Evolutionary conservation across 257 asterid species (phyloP).

Genomic region (Echium plantagineum): DNA sequence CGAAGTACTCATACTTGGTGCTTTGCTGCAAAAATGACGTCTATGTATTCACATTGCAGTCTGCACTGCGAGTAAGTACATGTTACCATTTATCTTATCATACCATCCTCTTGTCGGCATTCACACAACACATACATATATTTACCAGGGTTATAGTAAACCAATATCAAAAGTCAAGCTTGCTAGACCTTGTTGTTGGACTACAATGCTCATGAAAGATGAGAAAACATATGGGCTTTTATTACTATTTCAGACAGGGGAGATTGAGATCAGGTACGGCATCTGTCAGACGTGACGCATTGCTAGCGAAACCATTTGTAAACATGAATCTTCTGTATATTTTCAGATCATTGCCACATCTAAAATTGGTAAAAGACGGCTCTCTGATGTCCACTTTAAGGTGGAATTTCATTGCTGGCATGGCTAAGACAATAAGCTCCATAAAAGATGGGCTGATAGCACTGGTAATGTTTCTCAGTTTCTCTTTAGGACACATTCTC

Average conservation of each 20-base stretch:
- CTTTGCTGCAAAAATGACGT: conserved; percentile 62
- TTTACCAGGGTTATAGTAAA: conserved; percentile 57
- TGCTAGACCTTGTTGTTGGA: conserved; percentile 64
- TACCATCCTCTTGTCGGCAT: conserved; percentile 9
- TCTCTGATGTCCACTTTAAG: conserved; percentile 53
- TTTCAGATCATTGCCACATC: conserved; percentile 79
- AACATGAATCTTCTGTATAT: conserved; percentile 11
- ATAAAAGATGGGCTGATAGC: conserved; percentile 45
- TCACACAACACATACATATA: conserved; percentile 13
- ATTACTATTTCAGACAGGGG: conserved; percentile 65
- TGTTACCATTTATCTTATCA: conserved; percentile 6
- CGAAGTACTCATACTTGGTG: conserved; percentile 39
- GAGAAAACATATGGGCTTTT: conserved; percentile 45
- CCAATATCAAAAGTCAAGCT: conserved; percentile 54
- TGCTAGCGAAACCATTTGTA: conserved; percentile 1
- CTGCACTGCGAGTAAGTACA: conserved; percentile 51
- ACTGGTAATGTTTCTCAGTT: conserved; percentile 34
- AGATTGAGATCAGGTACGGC: conserved; percentile 63
- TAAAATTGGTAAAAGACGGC: conserved; percentile 54
- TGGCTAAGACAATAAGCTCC: conserved; percentile 62
- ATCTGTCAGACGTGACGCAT: conserved; percentile 12
- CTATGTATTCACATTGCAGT: conserved; percentile 41
- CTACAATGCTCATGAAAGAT: conserved; percentile 43
- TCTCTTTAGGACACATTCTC: not conserved
- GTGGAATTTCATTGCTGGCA: conserved; percentile 71